These are phyloP conservation scores for Gomphus bonarii DNA, from an alignment of 1,284 basidiomycete genomes.

Conservation along the genomic window DNA sequence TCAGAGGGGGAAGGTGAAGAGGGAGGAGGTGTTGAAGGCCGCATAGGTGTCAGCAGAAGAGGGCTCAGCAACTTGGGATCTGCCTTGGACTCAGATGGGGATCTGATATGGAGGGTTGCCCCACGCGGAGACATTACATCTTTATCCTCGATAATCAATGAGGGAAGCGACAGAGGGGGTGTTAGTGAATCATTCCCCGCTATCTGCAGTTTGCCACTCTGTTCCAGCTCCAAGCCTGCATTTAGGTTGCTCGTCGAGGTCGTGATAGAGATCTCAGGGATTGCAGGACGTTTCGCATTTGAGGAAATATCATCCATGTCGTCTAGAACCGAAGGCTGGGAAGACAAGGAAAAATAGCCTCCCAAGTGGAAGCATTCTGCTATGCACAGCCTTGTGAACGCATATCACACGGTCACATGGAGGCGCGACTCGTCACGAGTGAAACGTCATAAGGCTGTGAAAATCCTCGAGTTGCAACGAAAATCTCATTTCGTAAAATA, in stretches of 20 bases:
- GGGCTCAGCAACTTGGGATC: slow-evolving; percentile 19
- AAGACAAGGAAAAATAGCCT: background rate
- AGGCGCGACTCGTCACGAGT: no score
- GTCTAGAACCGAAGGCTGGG: background rate
- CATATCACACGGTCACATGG: background rate
- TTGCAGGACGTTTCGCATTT: slow-evolving; percentile 1
- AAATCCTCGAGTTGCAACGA: no score
- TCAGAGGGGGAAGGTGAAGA: slow-evolving; percentile 21
- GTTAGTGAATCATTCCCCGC: background rate
- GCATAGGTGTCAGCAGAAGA: slow-evolving; percentile 16
- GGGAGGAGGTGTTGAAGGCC: slow-evolving; percentile 15
- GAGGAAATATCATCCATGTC: background rate
- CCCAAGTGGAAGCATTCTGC: background rate
- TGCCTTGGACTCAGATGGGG: slow-evolving; percentile 1
- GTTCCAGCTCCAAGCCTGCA: background rate
- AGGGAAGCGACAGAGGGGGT: background rate
- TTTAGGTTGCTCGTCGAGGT: slow-evolving; percentile 6
- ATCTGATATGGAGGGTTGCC: background rate
- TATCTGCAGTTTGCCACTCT: background rate
- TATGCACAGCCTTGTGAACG: background rate
- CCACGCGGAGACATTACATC: background rate
- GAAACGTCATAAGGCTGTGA: no score
- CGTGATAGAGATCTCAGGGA: slow-evolving; percentile 8
- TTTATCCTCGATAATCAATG: background rate
- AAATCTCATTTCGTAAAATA: no score